Conservation (phyloP, 805 yeast species). For the Brettanomyces anomalus region DNA sequence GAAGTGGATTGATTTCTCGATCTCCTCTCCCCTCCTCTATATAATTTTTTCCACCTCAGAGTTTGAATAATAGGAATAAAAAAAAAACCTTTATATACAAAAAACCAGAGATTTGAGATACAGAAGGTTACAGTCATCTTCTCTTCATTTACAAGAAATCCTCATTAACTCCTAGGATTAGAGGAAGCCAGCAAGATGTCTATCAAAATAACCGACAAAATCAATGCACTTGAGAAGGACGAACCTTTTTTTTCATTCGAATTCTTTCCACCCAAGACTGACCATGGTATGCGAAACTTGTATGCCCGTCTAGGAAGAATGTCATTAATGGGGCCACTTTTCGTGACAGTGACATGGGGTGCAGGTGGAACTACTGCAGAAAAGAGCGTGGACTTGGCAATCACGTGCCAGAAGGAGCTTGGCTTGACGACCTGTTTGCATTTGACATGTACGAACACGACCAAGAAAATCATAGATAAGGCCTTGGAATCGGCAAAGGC, state of each 20-base stretch:
- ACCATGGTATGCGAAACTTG: constrained; percentile 72
- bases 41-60: too few species aligned
- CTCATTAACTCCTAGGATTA: too few species aligned
- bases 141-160: too few species aligned
- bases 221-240: constrained; percentile 32
- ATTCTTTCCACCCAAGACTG: constrained; percentile 97
- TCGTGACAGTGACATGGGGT: constrained; percentile 96
- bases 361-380: constrained; percentile 94
- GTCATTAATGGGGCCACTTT: constrained; percentile 80
- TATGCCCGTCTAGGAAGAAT: constrained; percentile 82
- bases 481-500: constrained; percentile 65
- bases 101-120: too few species aligned
- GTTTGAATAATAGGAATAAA: too few species aligned
- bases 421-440: constrained; percentile 90
- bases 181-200: constrained; percentile 13
- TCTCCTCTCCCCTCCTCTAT: too few species aligned
- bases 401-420: constrained; percentile 63
- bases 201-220: constrained; percentile 40
- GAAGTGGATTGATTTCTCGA: too few species aligned
- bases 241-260: constrained; percentile 75
- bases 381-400: constrained; percentile 78
- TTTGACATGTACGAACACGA: constrained; percentile 92
- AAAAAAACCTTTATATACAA: too few species aligned
- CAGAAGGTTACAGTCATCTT: too few species aligned
- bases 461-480: constrained; percentile 62